Evolutionary conservation across 2,329 filamentous ascomycete species (phyloP).

Genomic region (Myriosclerotinia scirpicola): DNA sequence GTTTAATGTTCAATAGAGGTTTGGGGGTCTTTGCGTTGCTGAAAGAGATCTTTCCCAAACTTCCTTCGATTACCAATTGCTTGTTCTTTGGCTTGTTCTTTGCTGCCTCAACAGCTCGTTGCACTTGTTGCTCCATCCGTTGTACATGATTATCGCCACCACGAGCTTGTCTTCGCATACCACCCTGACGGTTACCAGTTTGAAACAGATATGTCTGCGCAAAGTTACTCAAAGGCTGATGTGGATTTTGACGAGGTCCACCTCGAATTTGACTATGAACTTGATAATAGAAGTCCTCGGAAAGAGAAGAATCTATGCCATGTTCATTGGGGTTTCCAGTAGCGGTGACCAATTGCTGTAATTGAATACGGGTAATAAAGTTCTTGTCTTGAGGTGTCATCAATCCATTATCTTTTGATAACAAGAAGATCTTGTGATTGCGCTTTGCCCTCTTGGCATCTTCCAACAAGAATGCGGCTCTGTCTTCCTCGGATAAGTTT

Average conservation of each 20-base stretch:
- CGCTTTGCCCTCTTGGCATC: conserved; percentile 94
- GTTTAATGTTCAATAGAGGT: conserved; percentile 92
- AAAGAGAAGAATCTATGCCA: conserved; percentile 74
- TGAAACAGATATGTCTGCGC: conserved; percentile 97
- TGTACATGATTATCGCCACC: conserved; percentile 97
- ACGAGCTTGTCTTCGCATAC: conserved; percentile 70
- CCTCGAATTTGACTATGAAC: conserved; percentile 94
- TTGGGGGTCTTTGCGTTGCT: conserved; percentile 98
- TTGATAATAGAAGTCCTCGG: conserved; percentile 98
- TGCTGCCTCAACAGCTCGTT: conserved; percentile 92
- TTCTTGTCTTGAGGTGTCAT: conserved; percentile 99
- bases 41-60: conserved; percentile 96
- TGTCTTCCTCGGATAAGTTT: conserved; percentile 79
- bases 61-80: conserved; percentile 93
- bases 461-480: conserved; percentile 78
- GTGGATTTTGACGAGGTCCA: conserved; percentile 84
- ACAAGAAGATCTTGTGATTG: conserved; percentile 94
- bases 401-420: conserved; percentile 91
- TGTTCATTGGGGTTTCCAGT: conserved; percentile 83
- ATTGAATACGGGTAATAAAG: conserved; percentile 95
- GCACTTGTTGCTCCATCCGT: conserved; percentile 98
- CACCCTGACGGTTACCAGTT: conserved; percentile 79
- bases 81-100: conserved; percentile 98
- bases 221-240: conserved; percentile 92
- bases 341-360: conserved; percentile 92